phyloP scores from a whole-genome alignment of 2,329 filamentous ascomycete genomes.

The Xylaria sp. region DNA sequence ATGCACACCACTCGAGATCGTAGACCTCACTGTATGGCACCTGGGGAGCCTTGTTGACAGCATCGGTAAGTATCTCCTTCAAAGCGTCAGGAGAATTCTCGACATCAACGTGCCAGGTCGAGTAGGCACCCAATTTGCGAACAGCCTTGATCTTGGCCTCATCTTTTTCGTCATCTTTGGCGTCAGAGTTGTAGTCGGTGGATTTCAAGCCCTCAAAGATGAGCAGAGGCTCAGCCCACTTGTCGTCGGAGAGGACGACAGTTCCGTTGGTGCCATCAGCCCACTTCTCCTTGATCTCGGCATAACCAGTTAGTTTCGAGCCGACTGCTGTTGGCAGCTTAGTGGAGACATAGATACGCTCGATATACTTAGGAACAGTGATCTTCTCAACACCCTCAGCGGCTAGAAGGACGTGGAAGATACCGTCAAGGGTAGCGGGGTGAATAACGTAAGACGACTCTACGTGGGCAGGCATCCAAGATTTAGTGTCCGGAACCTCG shows the following conservation, averaged over 20 bases:
- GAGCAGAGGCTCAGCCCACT: constrained; percentile 46
- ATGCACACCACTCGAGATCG: constrained; percentile 47
- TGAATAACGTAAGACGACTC: constrained; percentile 45
- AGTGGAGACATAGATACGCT: constrained; percentile 45
- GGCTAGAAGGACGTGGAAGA: constrained; percentile 46
- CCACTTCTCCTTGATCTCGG: constrained; percentile 46
- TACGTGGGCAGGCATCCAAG: constrained; percentile 43
- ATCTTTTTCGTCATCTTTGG: constrained; percentile 40
- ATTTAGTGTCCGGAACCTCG: constrained; percentile 44
- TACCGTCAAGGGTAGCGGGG: constrained; percentile 45
- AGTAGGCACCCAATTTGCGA: constrained; percentile 44
- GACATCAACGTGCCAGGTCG: constrained; percentile 46
- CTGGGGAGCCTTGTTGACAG: constrained; percentile 41
- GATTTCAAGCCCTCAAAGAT: constrained; percentile 48
- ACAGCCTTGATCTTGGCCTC: constrained; percentile 43
- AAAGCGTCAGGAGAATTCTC: constrained; percentile 44
- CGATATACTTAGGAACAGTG: constrained; percentile 46
- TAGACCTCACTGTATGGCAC: constrained; percentile 43
- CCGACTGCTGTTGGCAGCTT: constrained; percentile 44
- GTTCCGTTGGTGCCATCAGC: constrained; percentile 47
- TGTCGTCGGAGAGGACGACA: constrained; percentile 46
- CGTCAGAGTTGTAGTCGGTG: constrained; percentile 42
- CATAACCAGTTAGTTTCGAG: constrained; percentile 43
- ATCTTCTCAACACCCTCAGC: constrained; percentile 45
- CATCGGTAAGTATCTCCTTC: constrained; percentile 38